Conservation (phyloP, 2,329 filamentous ascomycete species). For the Colletotrichum sp. region DNA sequence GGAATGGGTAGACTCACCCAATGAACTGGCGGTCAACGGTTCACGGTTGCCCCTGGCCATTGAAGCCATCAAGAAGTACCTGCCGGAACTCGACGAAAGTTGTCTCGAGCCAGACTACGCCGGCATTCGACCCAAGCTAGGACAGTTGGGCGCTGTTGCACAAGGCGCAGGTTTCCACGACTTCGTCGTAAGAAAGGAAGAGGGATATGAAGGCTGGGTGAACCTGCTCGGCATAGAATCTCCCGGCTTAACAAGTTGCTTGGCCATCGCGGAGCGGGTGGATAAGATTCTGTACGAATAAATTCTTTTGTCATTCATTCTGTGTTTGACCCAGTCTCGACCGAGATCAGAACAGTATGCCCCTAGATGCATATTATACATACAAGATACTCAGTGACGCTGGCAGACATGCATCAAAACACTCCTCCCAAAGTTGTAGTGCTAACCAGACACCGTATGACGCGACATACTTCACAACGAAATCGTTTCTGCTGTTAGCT, state of each 20-base stretch:
- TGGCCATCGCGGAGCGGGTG: conserved; percentile 87
- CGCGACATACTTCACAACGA: neutral
- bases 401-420: neutral
- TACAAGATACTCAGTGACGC: neutral
- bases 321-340: neutral
- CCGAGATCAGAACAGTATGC: neutral
- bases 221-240: conserved; percentile 94
- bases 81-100: conserved; percentile 72
- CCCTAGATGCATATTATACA: neutral
- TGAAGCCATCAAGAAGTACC: conserved; percentile 76
- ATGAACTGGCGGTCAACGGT: conserved; percentile 71
- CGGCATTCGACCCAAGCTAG: conserved; percentile 88
- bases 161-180: conserved; percentile 77
- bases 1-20: conserved; percentile 81
- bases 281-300: conserved; percentile 51
- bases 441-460: neutral
- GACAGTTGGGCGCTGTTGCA: conserved; percentile 61
- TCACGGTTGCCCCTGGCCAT: conserved; percentile 70
- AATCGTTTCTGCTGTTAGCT: neutral
- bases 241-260: conserved; percentile 83
- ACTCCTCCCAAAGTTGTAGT: neutral
- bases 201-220: conserved; percentile 81
- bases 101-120: conserved; percentile 83
- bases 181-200: conserved; percentile 80
- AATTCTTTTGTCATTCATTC: conserved; percentile 4